A percentile compares a stretch with the other conserved stretches of the same genome.
These are phyloP conservation scores for Lachnellula hyalina DNA, from an alignment of 2,329 filamentous ascomycete species.

Conservation along the genomic window DNA sequence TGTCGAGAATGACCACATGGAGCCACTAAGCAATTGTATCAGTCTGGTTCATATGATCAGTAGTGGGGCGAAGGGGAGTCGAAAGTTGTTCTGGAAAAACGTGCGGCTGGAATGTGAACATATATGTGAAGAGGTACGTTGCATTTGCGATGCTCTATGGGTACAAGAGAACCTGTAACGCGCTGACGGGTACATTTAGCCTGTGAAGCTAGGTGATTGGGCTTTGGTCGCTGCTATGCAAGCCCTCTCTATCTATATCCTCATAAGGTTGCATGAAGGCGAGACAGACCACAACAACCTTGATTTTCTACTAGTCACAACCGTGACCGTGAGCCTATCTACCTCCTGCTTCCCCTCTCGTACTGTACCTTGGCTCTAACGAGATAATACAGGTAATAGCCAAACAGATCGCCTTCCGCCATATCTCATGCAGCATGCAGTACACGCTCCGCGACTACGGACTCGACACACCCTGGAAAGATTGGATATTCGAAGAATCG, in stretches of 20 bases:
- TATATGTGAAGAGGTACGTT: slow-evolving; percentile 32
- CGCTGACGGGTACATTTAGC: slow-evolving; percentile 22
- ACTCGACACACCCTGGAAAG: slow-evolving; percentile 32
- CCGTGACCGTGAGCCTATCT: slow-evolving; percentile 31
- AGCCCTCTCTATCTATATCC: slow-evolving; percentile 39
- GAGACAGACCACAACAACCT: slow-evolving; percentile 39
- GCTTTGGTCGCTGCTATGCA: slow-evolving; percentile 39
- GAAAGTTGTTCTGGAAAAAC: slow-evolving; percentile 41
- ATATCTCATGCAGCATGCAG: slow-evolving; percentile 15
- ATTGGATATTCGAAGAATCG: slow-evolving; percentile 40
- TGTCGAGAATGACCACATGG: slow-evolving; percentile 26
- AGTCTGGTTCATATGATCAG: slow-evolving; percentile 38
- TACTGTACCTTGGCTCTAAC: slow-evolving; percentile 5
- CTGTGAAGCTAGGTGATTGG: slow-evolving; percentile 32
- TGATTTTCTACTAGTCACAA: slow-evolving; percentile 34
- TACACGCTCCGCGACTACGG: slow-evolving; percentile 14
- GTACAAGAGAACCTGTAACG: not conserved
- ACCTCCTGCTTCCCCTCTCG: slow-evolving; percentile 1
- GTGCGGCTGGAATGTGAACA: slow-evolving; percentile 39
- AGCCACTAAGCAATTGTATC: slow-evolving; percentile 38
- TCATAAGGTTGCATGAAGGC: slow-evolving; percentile 39
- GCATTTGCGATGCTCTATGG: not conserved
- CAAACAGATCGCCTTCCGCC: slow-evolving; percentile 10
- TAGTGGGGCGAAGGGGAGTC: slow-evolving; percentile 29
- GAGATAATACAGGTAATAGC: slow-evolving; percentile 10